A percentile compares a stretch with the other conserved stretches of the same genome.
phyloP scores from a whole-genome alignment of 1,139 yeast species.

The Hyphopichia burtonii region DNA sequence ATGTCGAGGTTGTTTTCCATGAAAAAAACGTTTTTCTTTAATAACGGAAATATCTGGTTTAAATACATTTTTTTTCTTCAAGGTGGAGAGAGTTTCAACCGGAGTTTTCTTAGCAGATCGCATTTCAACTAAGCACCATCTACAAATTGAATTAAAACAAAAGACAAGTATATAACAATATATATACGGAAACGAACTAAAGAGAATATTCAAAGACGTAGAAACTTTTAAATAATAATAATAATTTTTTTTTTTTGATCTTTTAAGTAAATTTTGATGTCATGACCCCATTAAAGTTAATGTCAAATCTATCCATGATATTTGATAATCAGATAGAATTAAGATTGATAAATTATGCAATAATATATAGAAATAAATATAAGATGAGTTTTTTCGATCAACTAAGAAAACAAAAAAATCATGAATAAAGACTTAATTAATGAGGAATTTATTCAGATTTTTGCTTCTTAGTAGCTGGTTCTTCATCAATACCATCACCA shows the following conservation, averaged over 20 bases:
- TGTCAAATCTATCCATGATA: constrained; percentile 3
- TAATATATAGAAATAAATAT: constrained; percentile 1
- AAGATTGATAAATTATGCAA: constrained; percentile 3
- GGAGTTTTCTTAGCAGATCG: no score
- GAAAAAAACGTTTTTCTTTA: no score
- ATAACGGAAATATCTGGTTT: no score
- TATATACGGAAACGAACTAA: no score
- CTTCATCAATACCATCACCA: constrained; percentile 16
- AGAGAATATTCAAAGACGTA: no score
- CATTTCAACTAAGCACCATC: no score
- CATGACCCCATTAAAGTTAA: constrained; percentile 5
- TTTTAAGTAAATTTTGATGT: neutral
- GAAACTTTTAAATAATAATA: no score
- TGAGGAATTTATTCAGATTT: constrained; percentile 24
- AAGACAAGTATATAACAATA: no score
- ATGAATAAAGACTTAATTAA: neutral
- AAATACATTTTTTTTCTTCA: neutral
- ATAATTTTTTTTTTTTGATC: no score
- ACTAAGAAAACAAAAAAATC: neutral
- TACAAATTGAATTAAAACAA: no score
- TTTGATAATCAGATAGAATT: constrained; percentile 1
- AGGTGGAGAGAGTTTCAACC: no score
- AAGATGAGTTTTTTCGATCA: neutral
- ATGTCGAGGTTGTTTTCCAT: no score
- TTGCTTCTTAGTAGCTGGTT: constrained; percentile 38